These are phyloP conservation scores for Lentinula novae-zelandiae DNA, from an alignment of 1,284 basidiomycete species.

Conservation along the genomic window DNA sequence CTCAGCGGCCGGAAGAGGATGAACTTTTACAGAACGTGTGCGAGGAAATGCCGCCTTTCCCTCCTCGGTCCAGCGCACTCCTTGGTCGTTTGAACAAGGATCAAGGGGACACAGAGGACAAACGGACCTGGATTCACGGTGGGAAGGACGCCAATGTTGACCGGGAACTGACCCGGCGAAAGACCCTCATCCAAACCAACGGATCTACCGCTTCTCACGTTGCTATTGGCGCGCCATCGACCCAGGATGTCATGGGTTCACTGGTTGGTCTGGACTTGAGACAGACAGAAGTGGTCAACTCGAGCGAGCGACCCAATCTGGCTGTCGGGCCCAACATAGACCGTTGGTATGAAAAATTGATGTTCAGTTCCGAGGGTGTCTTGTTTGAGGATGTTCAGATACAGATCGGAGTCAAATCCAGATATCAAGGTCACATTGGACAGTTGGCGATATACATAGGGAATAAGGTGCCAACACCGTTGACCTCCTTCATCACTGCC, in stretches of 20 bases:
- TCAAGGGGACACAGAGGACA: constrained; percentile 87
- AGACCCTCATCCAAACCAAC: constrained; percentile 31
- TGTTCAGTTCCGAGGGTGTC: constrained; percentile 81
- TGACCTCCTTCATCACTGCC: constrained; percentile 87
- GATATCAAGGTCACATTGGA: constrained; percentile 91
- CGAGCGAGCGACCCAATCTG: constrained; percentile 43
- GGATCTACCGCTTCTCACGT: constrained; percentile 23
- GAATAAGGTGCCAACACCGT: constrained; percentile 87
- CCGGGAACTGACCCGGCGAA: constrained; percentile 50
- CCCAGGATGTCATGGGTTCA: constrained; percentile 66
- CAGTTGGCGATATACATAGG: constrained; percentile 93
- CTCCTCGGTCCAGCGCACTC: constrained; percentile 89
- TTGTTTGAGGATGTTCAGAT: constrained; percentile 95
- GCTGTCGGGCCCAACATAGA: constrained; percentile 72
- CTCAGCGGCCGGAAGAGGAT: constrained; percentile 80
- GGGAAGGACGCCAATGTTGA: constrained; percentile 90
- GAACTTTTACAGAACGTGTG: constrained; percentile 92
- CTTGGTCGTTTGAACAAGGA: constrained; percentile 85
- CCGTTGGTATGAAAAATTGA: constrained; percentile 87
- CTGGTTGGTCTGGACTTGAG: constrained; percentile 82
- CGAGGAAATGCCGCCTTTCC: constrained; percentile 99
- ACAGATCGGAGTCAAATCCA: constrained; percentile 94
- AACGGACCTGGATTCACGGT: constrained; percentile 94
- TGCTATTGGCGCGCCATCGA: constrained; percentile 26
- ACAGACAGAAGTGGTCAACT: constrained; percentile 13